Evolutionary conservation across 495 filamentous ascomycete species (phyloP).

Genomic region (Aspergillus coremiiformis): DNA sequence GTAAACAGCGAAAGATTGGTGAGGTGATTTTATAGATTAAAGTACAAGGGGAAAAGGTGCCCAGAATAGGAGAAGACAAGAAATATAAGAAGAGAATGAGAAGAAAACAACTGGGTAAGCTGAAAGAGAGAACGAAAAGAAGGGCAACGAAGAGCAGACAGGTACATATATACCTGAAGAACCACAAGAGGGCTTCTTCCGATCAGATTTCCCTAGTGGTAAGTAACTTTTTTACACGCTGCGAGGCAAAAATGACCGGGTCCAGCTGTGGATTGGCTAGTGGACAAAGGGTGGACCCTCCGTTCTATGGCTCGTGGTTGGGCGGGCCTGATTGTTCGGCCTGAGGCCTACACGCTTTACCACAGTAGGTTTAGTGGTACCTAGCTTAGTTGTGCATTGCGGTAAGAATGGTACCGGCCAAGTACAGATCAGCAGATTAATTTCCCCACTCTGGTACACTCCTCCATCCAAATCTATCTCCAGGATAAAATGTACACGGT

Average conservation of each 20-base stretch:
- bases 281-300: not conserved
- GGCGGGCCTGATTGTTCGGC: not conserved
- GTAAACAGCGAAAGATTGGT: not conserved
- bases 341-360: not conserved
- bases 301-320: not conserved
- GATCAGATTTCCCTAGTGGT: slow-evolving; percentile 2
- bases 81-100: slow-evolving; percentile 1
- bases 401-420: not conserved
- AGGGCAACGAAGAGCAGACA: not conserved
- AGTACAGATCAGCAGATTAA: slow-evolving; percentile 15
- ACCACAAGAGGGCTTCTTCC: not conserved
- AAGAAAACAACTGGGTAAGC: slow-evolving; percentile 2
- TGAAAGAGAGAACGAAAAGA: not conserved
- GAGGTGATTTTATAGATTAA: not conserved
- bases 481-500: slow-evolving; percentile 25
- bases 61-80: not conserved
- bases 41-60: not conserved
- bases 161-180: not conserved
- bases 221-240: not conserved
- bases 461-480: slow-evolving; percentile 5
- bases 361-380: not conserved
- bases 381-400: slow-evolving; percentile 1
- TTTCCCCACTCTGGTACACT: slow-evolving; percentile 13
- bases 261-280: not conserved
- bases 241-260: not conserved